These are phyloP conservation scores for Pouteria campechiana DNA, from an alignment of 179 eudicot genomes.

Conservation along the genomic window DNA sequence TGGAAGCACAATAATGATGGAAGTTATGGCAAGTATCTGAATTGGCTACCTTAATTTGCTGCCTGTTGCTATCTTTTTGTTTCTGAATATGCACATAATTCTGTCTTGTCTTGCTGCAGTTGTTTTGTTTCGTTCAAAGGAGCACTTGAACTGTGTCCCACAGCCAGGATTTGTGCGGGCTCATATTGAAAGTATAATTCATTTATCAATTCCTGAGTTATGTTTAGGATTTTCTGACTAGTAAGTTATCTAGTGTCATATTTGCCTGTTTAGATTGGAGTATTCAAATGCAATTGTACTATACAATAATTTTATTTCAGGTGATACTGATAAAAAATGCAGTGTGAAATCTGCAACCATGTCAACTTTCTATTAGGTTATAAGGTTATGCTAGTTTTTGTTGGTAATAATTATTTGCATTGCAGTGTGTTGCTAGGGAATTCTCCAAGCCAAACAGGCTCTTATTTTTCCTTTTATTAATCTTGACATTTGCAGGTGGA, in stretches of 20 bases:
- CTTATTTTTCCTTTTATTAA: not conserved
- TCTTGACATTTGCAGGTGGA: slow-evolving; percentile 51
- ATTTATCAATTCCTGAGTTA: no score
- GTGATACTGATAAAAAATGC: no score
- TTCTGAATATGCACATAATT: not conserved
- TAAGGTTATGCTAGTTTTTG: no score
- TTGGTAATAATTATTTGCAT: no score
- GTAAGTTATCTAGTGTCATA: no score
- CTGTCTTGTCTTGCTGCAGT: slow-evolving; percentile 45
- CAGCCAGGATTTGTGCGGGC: slow-evolving; percentile 99
- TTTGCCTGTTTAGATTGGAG: no score
- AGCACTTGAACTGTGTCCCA: slow-evolving; percentile 86
- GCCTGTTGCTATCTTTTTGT: slow-evolving; percentile 1
- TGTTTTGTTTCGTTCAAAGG: slow-evolving; percentile 92
- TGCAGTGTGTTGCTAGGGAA: no score
- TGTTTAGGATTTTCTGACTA: no score
- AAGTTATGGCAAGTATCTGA: slow-evolving; percentile 64
- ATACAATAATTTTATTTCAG: no score
- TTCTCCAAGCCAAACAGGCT: not conserved
- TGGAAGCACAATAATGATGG: slow-evolving; percentile 99
- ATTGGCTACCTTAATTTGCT: not conserved
- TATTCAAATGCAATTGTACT: no score
- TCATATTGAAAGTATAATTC: slow-evolving; percentile 98
- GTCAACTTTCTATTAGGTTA: no score
- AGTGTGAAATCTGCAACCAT: no score